phyloP scores from a whole-genome alignment of 1,284 basidiomycete genomes.

The Ceratobasidium sp. region DNA sequence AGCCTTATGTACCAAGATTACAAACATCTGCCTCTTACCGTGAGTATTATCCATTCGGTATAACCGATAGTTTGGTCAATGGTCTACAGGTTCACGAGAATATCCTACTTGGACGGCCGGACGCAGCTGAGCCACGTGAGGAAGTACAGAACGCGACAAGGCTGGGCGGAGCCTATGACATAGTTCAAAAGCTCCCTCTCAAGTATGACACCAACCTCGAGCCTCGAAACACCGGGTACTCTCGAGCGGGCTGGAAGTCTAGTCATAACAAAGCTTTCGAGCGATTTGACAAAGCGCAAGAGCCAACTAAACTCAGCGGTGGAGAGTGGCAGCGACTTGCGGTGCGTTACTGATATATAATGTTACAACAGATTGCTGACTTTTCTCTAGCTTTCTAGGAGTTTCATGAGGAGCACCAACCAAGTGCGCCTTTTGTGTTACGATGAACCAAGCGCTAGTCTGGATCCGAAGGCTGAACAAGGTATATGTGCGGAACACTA shows the following conservation, averaged over 20 bases:
- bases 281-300: neutral
- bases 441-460: slow-evolving; percentile 66
- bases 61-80: neutral
- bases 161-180: slow-evolving; percentile 42
- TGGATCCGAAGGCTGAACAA: slow-evolving; percentile 76
- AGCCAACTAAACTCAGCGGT: slow-evolving; percentile 6
- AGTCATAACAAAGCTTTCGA: neutral
- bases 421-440: slow-evolving; percentile 70
- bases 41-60: neutral
- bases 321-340: slow-evolving; percentile 24
- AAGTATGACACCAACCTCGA: slow-evolving; percentile 39
- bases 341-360: slow-evolving; percentile 41
- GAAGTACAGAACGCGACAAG: slow-evolving; percentile 42
- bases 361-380: slow-evolving; percentile 34
- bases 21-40: slow-evolving; percentile 34
- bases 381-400: slow-evolving; percentile 63
- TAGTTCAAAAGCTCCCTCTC: slow-evolving; percentile 42
- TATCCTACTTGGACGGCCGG: slow-evolving; percentile 42
- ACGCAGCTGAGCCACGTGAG: slow-evolving; percentile 10
- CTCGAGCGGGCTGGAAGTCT: neutral
- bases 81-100: slow-evolving; percentile 40
- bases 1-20: slow-evolving; percentile 44
- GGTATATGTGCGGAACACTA: slow-evolving; percentile 52
- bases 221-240: neutral
- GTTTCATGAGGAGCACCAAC: slow-evolving; percentile 73